Percentiles rank a stretch among this genome's conserved stretches.
Conservation (phyloP, 805 yeast species). For the Lipomyces lipofer region DNA sequence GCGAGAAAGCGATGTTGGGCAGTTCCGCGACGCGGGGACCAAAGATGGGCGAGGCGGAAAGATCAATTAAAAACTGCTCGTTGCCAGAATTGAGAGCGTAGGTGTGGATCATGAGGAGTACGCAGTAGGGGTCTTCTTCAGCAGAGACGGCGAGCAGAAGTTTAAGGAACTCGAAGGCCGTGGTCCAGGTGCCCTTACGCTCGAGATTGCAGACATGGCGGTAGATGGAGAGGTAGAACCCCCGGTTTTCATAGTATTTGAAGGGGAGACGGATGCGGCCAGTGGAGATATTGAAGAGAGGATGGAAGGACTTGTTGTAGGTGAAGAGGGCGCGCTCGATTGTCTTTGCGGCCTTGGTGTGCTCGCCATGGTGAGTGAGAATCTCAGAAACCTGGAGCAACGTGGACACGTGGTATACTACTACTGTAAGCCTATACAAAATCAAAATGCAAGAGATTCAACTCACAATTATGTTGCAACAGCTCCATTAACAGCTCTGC, state of each 20-base stretch:
- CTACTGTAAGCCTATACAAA: neutral
- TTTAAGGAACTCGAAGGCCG: slow-evolving; percentile 77
- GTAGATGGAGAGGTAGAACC: slow-evolving; percentile 71
- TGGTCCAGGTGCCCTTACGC: slow-evolving; percentile 71
- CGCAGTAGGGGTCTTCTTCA: slow-evolving; percentile 84
- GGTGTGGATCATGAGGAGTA: slow-evolving; percentile 76
- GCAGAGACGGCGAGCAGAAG: slow-evolving; percentile 60
- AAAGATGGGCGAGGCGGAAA: slow-evolving; percentile 56
- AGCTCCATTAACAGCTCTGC: slow-evolving; percentile 67
- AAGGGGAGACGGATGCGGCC: slow-evolving; percentile 69
- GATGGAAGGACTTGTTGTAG: slow-evolving; percentile 71
- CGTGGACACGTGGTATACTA: slow-evolving; percentile 75
- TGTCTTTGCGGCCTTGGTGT: slow-evolving; percentile 66
- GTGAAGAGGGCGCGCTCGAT: slow-evolving; percentile 76
- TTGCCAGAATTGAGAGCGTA: slow-evolving; percentile 70
- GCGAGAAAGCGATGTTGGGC: slow-evolving; percentile 68
- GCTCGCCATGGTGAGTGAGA: slow-evolving; percentile 72
- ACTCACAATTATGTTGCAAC: slow-evolving; percentile 45
- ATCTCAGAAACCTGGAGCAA: slow-evolving; percentile 77
- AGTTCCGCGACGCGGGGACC: slow-evolving; percentile 68
- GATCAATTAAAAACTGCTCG: slow-evolving; percentile 58
- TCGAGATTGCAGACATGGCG: slow-evolving; percentile 69
- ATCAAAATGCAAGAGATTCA: neutral
- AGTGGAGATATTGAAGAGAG: slow-evolving; percentile 57
- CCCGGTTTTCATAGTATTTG: slow-evolving; percentile 71